Evolutionary conservation across 1,284 basidiomycete species (phyloP).

Genomic region (Thecaphora thlaspeos): DNA sequence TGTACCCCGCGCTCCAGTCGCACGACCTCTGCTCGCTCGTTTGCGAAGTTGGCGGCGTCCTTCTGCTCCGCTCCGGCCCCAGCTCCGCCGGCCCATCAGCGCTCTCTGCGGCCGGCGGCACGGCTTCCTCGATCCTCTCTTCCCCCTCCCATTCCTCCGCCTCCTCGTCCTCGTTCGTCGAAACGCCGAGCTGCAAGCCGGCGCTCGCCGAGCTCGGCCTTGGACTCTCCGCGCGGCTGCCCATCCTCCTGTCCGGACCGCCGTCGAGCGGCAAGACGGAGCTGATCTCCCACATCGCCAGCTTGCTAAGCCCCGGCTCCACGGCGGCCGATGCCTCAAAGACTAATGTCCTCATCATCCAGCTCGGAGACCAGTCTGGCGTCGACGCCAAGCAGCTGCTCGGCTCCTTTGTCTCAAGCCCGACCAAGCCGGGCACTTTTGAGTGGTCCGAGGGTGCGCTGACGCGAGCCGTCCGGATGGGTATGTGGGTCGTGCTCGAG

Average conservation of each 20-base stretch:
- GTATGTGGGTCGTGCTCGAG: slow-evolving; percentile 90
- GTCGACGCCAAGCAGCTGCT: slow-evolving; percentile 90
- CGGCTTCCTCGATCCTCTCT: neutral
- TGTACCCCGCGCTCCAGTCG: neutral
- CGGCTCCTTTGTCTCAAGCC: slow-evolving; percentile 88
- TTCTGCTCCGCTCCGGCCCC: slow-evolving; percentile 18
- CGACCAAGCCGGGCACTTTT: slow-evolving; percentile 80
- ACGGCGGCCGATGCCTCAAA: slow-evolving; percentile 56
- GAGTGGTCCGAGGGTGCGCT: slow-evolving; percentile 96
- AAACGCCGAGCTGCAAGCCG: slow-evolving; percentile 67
- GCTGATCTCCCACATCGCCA: slow-evolving; percentile 71
- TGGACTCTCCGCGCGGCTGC: slow-evolving; percentile 69
- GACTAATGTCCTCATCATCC: slow-evolving; percentile 70
- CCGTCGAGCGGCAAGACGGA: slow-evolving; percentile 89
- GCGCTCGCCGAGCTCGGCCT: slow-evolving; percentile 70
- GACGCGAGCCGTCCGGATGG: slow-evolving; percentile 83
- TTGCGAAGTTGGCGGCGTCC: slow-evolving; percentile 37
- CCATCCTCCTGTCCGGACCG: slow-evolving; percentile 79
- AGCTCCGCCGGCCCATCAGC: neutral
- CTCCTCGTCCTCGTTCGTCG: slow-evolving; percentile 61
- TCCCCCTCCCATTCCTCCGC: no score
- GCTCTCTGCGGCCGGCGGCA: no score
- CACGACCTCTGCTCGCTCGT: slow-evolving; percentile 12
- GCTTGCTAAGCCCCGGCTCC: slow-evolving; percentile 14
- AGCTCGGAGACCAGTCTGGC: slow-evolving; percentile 66